Evolutionary conservation across 2,329 filamentous ascomycete species (phyloP).

Genomic region (Cercospora berteroae): DNA sequence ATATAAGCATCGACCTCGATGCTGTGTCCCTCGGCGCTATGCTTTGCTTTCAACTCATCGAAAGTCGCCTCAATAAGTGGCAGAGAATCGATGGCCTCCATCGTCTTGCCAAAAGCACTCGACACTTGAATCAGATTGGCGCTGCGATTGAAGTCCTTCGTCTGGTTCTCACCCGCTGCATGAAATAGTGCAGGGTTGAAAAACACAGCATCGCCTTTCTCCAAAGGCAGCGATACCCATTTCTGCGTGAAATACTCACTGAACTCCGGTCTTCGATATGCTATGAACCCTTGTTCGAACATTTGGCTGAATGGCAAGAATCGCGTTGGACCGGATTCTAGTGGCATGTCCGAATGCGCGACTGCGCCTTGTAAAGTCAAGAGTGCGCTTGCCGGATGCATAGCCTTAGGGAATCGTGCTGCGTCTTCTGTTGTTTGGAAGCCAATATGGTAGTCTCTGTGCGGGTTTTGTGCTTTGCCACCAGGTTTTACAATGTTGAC

Average conservation of each 20-base stretch:
- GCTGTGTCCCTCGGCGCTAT: conserved; percentile 41
- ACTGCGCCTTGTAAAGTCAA: conserved; percentile 64
- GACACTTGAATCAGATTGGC: conserved; percentile 64
- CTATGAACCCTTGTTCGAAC: conserved; percentile 58
- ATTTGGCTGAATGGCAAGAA: conserved; percentile 61
- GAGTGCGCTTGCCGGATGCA: conserved; percentile 56
- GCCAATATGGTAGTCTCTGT: conserved; percentile 64
- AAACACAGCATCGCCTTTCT: conserved; percentile 60
- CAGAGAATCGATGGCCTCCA: conserved; percentile 59
- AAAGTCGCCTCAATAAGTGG: conserved; percentile 51
- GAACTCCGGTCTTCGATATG: conserved; percentile 56
- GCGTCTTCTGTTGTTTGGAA: conserved; percentile 55
- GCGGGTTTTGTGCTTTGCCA: conserved; percentile 56
- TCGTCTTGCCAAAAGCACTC: conserved; percentile 61
- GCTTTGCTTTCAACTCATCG: conserved; percentile 40
- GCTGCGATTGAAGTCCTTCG: conserved; percentile 50
- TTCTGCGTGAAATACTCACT: conserved; percentile 53
- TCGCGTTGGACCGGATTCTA: conserved; percentile 58
- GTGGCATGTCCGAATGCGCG: conserved; percentile 61
- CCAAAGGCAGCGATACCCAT: conserved; percentile 54
- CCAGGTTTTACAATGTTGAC: conserved; percentile 63
- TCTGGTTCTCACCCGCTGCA: conserved; percentile 59
- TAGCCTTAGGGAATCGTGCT: conserved; percentile 50
- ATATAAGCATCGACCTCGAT: conserved; percentile 50
- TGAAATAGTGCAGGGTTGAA: conserved; percentile 65